A percentile compares a stretch with the other conserved stretches of the same genome.
Evolutionary conservation across 1,139 yeast genomes (phyloP).

Genomic region (Geotrichum australiense): DNA sequence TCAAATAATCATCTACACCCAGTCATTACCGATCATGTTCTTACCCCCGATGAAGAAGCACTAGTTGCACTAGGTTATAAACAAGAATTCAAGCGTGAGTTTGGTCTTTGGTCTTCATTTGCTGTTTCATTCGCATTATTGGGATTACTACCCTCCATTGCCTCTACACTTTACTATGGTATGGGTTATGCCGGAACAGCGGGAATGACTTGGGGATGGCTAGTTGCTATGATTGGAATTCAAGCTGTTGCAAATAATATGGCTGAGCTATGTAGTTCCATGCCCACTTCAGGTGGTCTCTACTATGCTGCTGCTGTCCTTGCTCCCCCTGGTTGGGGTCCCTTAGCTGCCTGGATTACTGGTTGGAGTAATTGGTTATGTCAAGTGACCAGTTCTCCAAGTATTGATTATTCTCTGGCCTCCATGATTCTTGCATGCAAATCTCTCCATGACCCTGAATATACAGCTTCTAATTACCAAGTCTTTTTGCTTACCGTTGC

Average conservation of each 20-base stretch:
- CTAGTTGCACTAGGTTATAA: slow-evolving; percentile 57
- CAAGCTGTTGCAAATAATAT: slow-evolving; percentile 46
- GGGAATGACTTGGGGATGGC: slow-evolving; percentile 62
- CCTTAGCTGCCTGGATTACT: slow-evolving; percentile 52
- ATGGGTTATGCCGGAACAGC: slow-evolving; percentile 49
- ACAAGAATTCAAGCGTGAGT: slow-evolving; percentile 60
- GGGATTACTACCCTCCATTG: slow-evolving; percentile 61
- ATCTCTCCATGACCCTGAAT: slow-evolving; percentile 34
- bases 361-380: slow-evolving; percentile 56
- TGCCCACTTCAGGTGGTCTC: slow-evolving; percentile 64
- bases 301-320: slow-evolving; percentile 51
- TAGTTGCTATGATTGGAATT: slow-evolving; percentile 46
- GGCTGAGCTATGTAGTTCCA: slow-evolving; percentile 54
- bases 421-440: slow-evolving; percentile 52
- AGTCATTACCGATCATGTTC: slow-evolving; percentile 24
- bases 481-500: slow-evolving; percentile 46
- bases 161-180: slow-evolving; percentile 37
- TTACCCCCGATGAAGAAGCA: slow-evolving; percentile 27
- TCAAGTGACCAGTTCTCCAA: slow-evolving; percentile 54
- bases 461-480: slow-evolving; percentile 45
- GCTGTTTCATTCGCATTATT: slow-evolving; percentile 63
- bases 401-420: slow-evolving; percentile 57
- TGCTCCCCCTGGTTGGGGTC: slow-evolving; percentile 47
- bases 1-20: slow-evolving; percentile 24
- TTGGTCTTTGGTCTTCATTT: slow-evolving; percentile 53